A percentile compares a stretch with the other conserved stretches of the same genome.
phyloP scores from a whole-genome alignment of 768 basidiomycete genomes.

The Agaricus bisporus region DNA sequence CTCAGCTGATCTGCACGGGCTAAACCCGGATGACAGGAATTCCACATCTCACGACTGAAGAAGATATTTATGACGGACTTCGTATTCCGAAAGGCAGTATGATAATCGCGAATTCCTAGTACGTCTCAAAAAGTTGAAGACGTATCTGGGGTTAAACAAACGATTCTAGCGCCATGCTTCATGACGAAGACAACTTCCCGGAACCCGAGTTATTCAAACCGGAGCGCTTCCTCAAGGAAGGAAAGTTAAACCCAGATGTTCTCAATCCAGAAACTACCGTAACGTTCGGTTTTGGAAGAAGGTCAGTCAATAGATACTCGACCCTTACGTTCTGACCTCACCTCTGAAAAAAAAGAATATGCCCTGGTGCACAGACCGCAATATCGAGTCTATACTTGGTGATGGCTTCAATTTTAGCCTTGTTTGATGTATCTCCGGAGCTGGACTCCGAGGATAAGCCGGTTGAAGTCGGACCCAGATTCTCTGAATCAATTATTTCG shows the following conservation, averaged over 20 bases:
- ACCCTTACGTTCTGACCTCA: background rate
- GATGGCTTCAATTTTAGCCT: constrained; percentile 9
- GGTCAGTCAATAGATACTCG: constrained; percentile 10
- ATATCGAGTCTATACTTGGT: background rate
- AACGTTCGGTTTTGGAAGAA: constrained; percentile 27
- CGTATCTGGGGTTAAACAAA: too few species aligned
- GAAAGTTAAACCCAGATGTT: constrained; percentile 18
- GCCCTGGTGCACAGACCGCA: constrained; percentile 3
- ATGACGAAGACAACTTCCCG: constrained; percentile 14
- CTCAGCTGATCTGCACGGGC: background rate
- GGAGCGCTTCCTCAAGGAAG: constrained; percentile 16
- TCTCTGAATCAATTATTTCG: background rate
- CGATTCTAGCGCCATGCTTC: constrained; percentile 15
- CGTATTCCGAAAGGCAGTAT: constrained; percentile 10
- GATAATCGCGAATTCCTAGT: constrained; percentile 10
- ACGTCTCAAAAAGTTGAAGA: background rate
- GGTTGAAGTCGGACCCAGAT: background rate
- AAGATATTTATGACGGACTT: constrained; percentile 8
- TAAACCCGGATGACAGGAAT: background rate
- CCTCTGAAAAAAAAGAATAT: background rate
- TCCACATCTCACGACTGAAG: constrained; percentile 4
- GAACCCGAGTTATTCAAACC: constrained; percentile 16
- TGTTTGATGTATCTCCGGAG: constrained; percentile 14
- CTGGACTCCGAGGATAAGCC: constrained; percentile 5
- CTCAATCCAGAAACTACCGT: constrained; percentile 16